phyloP scores from a whole-genome alignment of 2,329 filamentous ascomycete species.

The Fusarium albosuccineum region DNA sequence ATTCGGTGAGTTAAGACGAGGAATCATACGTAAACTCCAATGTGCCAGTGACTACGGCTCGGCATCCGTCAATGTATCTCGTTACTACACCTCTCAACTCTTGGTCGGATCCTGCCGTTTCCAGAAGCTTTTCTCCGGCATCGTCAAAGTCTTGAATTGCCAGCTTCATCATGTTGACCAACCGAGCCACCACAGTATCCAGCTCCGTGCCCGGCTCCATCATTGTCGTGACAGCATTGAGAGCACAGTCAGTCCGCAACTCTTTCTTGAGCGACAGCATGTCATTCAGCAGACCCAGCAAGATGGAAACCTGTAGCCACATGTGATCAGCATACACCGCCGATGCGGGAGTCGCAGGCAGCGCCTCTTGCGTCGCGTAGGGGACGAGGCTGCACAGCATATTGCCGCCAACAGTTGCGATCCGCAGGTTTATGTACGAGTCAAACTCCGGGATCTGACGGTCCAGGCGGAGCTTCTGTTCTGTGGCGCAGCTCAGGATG shows the following conservation, averaged over 20 bases:
- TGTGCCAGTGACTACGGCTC: conserved; percentile 48
- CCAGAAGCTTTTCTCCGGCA: conserved; percentile 32
- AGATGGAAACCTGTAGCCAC: conserved; percentile 42
- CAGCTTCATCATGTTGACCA: conserved; percentile 38
- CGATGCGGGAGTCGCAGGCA: conserved; percentile 20
- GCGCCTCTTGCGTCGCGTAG: conserved; percentile 33
- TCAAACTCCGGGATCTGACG: conserved; percentile 43
- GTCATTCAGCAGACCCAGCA: conserved; percentile 49
- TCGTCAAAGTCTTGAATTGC: conserved; percentile 44
- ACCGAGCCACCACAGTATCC: conserved; percentile 40
- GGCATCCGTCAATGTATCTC: conserved; percentile 49
- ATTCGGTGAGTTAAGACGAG: neutral
- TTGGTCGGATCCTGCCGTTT: conserved; percentile 18
- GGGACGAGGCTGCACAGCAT: conserved; percentile 47
- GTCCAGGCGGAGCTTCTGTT: conserved; percentile 46
- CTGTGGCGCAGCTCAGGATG: conserved; percentile 43
- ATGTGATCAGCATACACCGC: conserved; percentile 29
- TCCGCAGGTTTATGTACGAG: conserved; percentile 47
- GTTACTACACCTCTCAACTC: conserved; percentile 23
- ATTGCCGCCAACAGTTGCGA: conserved; percentile 45
- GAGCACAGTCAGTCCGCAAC: conserved; percentile 42
- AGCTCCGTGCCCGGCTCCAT: conserved; percentile 39
- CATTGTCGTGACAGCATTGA: conserved; percentile 48
- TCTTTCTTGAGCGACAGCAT: conserved; percentile 52
- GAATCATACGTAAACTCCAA: conserved; percentile 50